phyloP scores from a whole-genome alignment of 2,329 filamentous ascomycete species.

The Drechslerella dactyloides region DNA sequence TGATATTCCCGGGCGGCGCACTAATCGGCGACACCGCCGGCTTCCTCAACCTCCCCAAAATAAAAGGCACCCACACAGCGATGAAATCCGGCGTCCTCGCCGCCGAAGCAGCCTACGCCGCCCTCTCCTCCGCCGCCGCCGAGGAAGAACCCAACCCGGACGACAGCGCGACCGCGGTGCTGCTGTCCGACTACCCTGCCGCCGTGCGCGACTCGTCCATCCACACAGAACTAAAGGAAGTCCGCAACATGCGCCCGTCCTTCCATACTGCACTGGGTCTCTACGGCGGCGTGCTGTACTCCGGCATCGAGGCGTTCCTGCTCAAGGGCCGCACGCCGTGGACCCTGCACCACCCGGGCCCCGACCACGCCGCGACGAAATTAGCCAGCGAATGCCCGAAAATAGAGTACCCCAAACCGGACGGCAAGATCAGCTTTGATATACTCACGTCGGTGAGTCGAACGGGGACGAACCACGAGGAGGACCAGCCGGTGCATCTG shows the following conservation, averaged over 20 bases:
- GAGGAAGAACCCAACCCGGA: slow-evolving; percentile 52
- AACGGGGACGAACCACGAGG: slow-evolving; percentile 97
- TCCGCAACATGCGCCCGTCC: slow-evolving; percentile 95
- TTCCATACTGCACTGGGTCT: slow-evolving; percentile 88
- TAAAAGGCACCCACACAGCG: slow-evolving; percentile 97
- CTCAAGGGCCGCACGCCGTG: slow-evolving; percentile 85
- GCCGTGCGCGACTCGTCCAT: slow-evolving; percentile 82
- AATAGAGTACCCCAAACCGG: slow-evolving; percentile 96
- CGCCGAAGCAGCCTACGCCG: slow-evolving; percentile 84
- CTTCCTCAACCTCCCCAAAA: slow-evolving; percentile 96
- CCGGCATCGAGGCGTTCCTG: slow-evolving; percentile 86
- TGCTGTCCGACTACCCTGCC: slow-evolving; percentile 94
- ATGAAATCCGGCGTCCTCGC: slow-evolving; percentile 98
- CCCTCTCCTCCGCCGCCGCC: slow-evolving; percentile 65
- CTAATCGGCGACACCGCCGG: slow-evolving; percentile 95
- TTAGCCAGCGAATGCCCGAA: slow-evolving; percentile 78
- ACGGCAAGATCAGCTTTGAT: slow-evolving; percentile 93
- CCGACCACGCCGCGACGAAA: slow-evolving; percentile 80
- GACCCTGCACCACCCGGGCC: slow-evolving; percentile 84
- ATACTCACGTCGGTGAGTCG: slow-evolving; percentile 93
- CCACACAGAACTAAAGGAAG: slow-evolving; percentile 92
- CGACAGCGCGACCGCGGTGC: slow-evolving; percentile 71
- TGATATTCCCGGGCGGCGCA: slow-evolving; percentile 92
- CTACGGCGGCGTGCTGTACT: slow-evolving; percentile 89
- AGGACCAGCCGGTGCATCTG: slow-evolving; percentile 95